These are phyloP conservation scores for Fusarium vanettenii DNA, from an alignment of 2,329 filamentous ascomycete species.

Conservation along the genomic window DNA sequence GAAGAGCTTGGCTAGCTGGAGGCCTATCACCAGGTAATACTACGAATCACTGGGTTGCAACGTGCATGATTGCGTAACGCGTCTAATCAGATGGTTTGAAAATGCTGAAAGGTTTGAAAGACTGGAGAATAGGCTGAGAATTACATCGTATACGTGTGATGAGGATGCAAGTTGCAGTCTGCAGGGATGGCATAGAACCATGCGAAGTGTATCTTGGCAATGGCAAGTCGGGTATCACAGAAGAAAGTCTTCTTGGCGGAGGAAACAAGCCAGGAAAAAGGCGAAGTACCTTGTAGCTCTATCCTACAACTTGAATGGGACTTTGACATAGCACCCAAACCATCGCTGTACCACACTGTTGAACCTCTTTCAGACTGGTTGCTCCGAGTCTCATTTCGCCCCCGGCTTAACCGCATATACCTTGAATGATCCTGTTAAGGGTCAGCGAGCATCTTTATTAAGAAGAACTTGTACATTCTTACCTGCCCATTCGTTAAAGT, in stretches of 20 bases:
- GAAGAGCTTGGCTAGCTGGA: background rate
- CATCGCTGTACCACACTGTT: background rate
- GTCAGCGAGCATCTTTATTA: too few species aligned
- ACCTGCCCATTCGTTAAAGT: background rate
- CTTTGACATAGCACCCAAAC: background rate
- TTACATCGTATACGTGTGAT: background rate
- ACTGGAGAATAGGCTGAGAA: background rate
- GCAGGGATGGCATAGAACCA: background rate
- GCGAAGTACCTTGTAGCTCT: background rate
- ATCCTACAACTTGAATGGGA: background rate
- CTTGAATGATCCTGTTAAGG: background rate
- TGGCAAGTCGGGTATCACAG: background rate
- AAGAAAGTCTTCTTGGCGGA: background rate
- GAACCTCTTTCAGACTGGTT: background rate
- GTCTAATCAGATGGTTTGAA: background rate
- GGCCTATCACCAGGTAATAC: background rate
- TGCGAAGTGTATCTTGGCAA: background rate
- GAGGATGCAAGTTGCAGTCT: background rate
- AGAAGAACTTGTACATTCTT: too few species aligned
- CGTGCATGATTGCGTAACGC: background rate
- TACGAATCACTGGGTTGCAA: background rate
- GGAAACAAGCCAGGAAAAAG: background rate
- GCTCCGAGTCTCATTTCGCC: background rate
- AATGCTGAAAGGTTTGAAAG: too few species aligned
- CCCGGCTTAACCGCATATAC: background rate